A percentile compares a stretch with the other conserved stretches of the same genome.
phyloP scores from a whole-genome alignment of 1,139 yeast genomes.

The Zygotorulaspora mrakii region DNA sequence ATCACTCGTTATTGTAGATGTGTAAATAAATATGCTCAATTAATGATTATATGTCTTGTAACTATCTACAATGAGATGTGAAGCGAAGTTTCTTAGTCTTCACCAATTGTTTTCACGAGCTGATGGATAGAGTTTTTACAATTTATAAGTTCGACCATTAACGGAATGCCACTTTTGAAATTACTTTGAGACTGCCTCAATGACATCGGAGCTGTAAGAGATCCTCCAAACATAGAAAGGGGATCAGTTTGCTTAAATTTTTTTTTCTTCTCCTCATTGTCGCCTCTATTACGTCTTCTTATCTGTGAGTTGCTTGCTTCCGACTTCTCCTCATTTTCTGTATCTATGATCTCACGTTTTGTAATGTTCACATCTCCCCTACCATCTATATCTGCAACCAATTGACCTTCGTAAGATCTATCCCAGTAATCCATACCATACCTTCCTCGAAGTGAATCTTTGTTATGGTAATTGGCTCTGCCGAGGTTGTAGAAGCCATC shows the following conservation, averaged over 20 bases:
- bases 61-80: too few species aligned
- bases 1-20: not conserved
- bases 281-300: constrained; percentile 9
- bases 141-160: constrained; percentile 26
- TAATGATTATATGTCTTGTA: too few species aligned
- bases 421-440: constrained; percentile 36
- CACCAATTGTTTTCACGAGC: constrained; percentile 6
- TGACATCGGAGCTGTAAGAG: constrained; percentile 28
- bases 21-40: constrained; percentile 5
- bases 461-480: constrained; percentile 35
- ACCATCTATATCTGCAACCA: constrained; percentile 14
- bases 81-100: not conserved
- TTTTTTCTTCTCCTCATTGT: constrained; percentile 9
- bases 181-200: constrained; percentile 29
- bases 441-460: constrained; percentile 30
- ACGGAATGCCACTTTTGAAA: constrained; percentile 26
- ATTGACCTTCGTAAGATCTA: constrained; percentile 27
- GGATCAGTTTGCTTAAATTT: constrained; percentile 23
- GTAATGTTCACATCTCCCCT: constrained; percentile 7
- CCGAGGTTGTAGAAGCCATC: constrained; percentile 31
- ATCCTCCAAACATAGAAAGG: constrained; percentile 34
- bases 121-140: constrained; percentile 16
- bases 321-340: constrained; percentile 10
- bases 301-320: constrained; percentile 6
- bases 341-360: constrained; percentile 10